These are phyloP conservation scores for Zizania palustris DNA, from an alignment of 202 grass and related monocot species.

Conservation along the genomic window DNA sequence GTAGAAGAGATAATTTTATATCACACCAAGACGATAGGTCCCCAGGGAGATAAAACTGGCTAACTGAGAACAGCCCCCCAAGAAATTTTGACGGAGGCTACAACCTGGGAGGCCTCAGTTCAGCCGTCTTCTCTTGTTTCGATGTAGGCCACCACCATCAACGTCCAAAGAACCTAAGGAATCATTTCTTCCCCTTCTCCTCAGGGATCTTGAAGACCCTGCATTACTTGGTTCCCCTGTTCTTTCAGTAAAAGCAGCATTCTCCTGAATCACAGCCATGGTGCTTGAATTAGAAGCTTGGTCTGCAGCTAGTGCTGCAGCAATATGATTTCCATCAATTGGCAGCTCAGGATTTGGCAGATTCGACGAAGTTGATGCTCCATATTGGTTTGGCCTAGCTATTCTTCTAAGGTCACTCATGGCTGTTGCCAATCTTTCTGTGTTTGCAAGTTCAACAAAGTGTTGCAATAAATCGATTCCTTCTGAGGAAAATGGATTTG, in stretches of 20 bases:
- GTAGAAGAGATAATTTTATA: slow-evolving; percentile 30
- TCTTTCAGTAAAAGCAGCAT: slow-evolving; percentile 65
- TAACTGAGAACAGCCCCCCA: slow-evolving; percentile 25
- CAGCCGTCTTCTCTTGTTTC: slow-evolving; percentile 70
- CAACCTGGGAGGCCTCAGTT: slow-evolving; percentile 42
- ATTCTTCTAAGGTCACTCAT: slow-evolving; percentile 68
- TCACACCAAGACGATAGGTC: slow-evolving; percentile 41
- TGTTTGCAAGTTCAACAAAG: slow-evolving; percentile 56
- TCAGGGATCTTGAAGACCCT: slow-evolving; percentile 76
- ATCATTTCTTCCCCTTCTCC: slow-evolving; percentile 67
- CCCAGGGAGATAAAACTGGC: slow-evolving; percentile 33
- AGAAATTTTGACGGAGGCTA: slow-evolving; percentile 17
- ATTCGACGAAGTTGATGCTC: slow-evolving; percentile 50
- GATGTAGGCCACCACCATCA: slow-evolving; percentile 70
- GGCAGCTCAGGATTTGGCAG: slow-evolving; percentile 48
- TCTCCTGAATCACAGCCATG: slow-evolving; percentile 96
- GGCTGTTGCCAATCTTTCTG: slow-evolving; percentile 72
- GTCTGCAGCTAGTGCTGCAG: slow-evolving; percentile 57
- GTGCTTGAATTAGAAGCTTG: slow-evolving; percentile 95
- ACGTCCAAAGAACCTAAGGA: slow-evolving; percentile 68
- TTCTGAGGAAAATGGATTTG: slow-evolving; percentile 62
- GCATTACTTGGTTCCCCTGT: slow-evolving; percentile 71
- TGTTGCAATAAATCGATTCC: slow-evolving; percentile 79
- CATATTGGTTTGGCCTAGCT: slow-evolving; percentile 52
- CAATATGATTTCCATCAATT: slow-evolving; percentile 42